Evolutionary conservation across 805 yeast genomes (phyloP).

Genomic region (Ogataea nakhonphanomensis): DNA sequence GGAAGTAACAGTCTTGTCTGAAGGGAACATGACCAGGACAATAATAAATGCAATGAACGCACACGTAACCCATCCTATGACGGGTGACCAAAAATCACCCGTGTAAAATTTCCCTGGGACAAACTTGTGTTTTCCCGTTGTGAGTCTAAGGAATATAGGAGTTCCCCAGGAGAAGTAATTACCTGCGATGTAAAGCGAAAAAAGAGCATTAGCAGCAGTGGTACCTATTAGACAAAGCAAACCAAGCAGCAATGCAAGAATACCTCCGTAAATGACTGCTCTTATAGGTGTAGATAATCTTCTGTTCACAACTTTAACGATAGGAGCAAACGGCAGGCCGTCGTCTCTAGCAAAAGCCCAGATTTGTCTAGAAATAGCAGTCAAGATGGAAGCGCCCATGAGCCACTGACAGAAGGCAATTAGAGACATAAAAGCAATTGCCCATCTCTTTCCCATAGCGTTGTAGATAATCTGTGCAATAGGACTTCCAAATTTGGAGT

Average conservation of each 20-base stretch:
- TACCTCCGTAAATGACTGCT: slow-evolving; percentile 41
- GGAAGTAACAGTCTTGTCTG: slow-evolving; percentile 22
- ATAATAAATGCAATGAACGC: slow-evolving; percentile 31
- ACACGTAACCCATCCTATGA: slow-evolving; percentile 35
- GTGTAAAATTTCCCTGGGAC: slow-evolving; percentile 42
- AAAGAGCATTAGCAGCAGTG: slow-evolving; percentile 45
- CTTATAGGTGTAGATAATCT: slow-evolving; percentile 41
- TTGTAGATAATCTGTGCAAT: slow-evolving; percentile 48
- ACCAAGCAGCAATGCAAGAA: slow-evolving; percentile 37
- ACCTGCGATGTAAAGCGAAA: slow-evolving; percentile 44
- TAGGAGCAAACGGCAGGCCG: slow-evolving; percentile 43
- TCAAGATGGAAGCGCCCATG: slow-evolving; percentile 45
- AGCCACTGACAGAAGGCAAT: slow-evolving; percentile 47
- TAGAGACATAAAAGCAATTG: slow-evolving; percentile 45
- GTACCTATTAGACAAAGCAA: slow-evolving; percentile 40
- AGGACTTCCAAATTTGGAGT: slow-evolving; percentile 37
- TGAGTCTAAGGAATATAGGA: slow-evolving; percentile 40
- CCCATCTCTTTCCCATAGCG: slow-evolving; percentile 47
- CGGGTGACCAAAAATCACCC: slow-evolving; percentile 33
- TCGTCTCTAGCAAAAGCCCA: slow-evolving; percentile 54
- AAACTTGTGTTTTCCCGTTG: slow-evolving; percentile 39
- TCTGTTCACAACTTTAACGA: slow-evolving; percentile 42
- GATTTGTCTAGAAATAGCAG: slow-evolving; percentile 48
- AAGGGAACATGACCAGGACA: slow-evolving; percentile 39
- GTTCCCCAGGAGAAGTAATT: slow-evolving; percentile 43